Percentiles rank a stretch among this genome's conserved stretches.
These are phyloP conservation scores for Kuraishia capsulata DNA, from an alignment of 805 yeast species.

Conservation along the genomic window DNA sequence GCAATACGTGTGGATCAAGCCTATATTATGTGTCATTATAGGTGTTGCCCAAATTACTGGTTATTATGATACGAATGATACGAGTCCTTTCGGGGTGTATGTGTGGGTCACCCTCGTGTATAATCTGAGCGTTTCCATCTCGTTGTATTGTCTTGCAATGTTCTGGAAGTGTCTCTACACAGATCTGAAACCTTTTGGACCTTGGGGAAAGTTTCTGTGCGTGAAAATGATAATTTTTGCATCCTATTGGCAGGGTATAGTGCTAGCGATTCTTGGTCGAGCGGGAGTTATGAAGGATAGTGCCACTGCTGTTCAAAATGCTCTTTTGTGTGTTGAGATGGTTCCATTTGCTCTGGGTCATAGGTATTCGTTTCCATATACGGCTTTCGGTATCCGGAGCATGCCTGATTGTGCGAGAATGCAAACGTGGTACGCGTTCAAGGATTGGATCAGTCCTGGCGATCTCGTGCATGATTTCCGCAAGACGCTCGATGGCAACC, in stretches of 20 bases:
- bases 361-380: slow-evolving; percentile 74
- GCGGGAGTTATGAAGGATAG: slow-evolving; percentile 29
- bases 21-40: slow-evolving; percentile 57
- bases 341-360: slow-evolving; percentile 85
- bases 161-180: slow-evolving; percentile 87
- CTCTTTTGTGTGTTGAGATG: slow-evolving; percentile 74
- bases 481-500: slow-evolving; percentile 58
- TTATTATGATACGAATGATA: slow-evolving; percentile 39
- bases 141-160: slow-evolving; percentile 76
- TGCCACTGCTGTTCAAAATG: slow-evolving; percentile 58
- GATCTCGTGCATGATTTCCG: slow-evolving; percentile 77
- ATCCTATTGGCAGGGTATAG: slow-evolving; percentile 92
- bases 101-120: slow-evolving; percentile 63
- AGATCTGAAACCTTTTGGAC: slow-evolving; percentile 73
- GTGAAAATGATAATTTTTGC: slow-evolving; percentile 93
- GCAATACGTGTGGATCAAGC: slow-evolving; percentile 95
- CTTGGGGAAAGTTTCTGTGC: slow-evolving; percentile 88
- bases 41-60: slow-evolving; percentile 37
- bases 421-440: slow-evolving; percentile 49
- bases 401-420: slow-evolving; percentile 68
- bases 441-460: slow-evolving; percentile 68
- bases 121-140: slow-evolving; percentile 71
- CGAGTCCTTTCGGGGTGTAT: slow-evolving; percentile 39
- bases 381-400: slow-evolving; percentile 51
- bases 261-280: slow-evolving; percentile 44